Percentiles rank a stretch among this genome's conserved stretches.
These are phyloP conservation scores for Exsudoporus floridanus DNA, from an alignment of 1,284 basidiomycete species.

Conservation along the genomic window DNA sequence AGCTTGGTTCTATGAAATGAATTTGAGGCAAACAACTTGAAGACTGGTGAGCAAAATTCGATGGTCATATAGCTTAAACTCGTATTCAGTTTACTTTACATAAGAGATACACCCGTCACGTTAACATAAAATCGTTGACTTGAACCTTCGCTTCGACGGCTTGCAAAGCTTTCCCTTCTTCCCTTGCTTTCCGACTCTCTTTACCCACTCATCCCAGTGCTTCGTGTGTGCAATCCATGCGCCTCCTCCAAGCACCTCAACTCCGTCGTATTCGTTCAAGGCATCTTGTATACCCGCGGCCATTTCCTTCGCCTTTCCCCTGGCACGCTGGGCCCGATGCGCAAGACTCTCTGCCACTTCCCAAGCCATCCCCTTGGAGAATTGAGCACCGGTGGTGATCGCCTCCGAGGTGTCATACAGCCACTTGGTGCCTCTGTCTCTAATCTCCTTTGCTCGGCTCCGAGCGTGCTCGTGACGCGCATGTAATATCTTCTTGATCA, in stretches of 20 bases:
- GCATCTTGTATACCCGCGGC: conserved; percentile 31
- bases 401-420: conserved; percentile 42
- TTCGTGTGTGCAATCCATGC: conserved; percentile 19
- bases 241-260: conserved; percentile 14
- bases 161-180: conserved; percentile 18
- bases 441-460: conserved; percentile 55
- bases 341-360: conserved; percentile 31
- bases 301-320: conserved; percentile 47
- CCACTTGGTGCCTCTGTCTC: conserved; percentile 44
- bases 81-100: conserved; percentile 21
- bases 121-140: conserved; percentile 16
- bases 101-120: conserved; percentile 12
- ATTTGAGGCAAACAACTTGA: background rate
- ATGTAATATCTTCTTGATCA: conserved; percentile 43
- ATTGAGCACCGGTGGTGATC: conserved; percentile 39
- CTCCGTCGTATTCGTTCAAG: conserved; percentile 22
- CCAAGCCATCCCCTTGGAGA: conserved; percentile 50
- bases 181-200: conserved; percentile 5
- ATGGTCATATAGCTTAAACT: too few relatives aligned
- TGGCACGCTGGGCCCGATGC: conserved; percentile 45
- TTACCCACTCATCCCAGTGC: conserved; percentile 27
- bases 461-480: conserved; percentile 57
- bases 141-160: conserved; percentile 12
- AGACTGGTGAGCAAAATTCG: too few relatives aligned
- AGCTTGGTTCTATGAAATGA: background rate